These are phyloP conservation scores for Nymphaea thermarum DNA, from an alignment of 164 flowering plant species.

Conservation along the genomic window DNA sequence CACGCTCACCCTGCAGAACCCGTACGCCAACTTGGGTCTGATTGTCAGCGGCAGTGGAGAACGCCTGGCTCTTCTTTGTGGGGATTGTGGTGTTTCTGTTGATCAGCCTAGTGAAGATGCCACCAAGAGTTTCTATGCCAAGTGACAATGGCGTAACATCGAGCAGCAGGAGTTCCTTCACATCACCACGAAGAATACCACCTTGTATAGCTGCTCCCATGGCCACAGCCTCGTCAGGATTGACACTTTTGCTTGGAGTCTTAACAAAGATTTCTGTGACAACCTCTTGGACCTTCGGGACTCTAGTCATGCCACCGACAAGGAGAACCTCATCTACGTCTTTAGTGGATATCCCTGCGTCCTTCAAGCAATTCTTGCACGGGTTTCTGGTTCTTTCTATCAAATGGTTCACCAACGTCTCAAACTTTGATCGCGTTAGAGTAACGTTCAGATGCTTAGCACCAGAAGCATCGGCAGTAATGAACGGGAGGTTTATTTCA, in stretches of 20 bases:
- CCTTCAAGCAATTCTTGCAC: constrained; percentile 24
- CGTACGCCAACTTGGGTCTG: constrained; percentile 24
- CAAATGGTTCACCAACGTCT: constrained; percentile 16
- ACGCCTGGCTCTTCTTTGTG: constrained; percentile 46
- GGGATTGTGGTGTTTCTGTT: constrained; percentile 31
- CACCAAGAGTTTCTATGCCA: constrained; percentile 31
- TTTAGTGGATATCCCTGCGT: constrained; percentile 19
- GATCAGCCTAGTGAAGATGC: constrained; percentile 25
- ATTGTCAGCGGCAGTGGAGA: constrained; percentile 80
- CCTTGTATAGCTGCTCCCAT: constrained; percentile 36
- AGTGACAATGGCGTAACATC: constrained; percentile 34
- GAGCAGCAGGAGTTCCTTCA: constrained; percentile 27
- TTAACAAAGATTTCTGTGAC: constrained; percentile 26
- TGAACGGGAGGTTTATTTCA: constrained; percentile 31
- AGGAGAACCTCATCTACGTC: constrained; percentile 28
- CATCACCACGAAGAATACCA: constrained; percentile 26
- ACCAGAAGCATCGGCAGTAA: constrained; percentile 31
- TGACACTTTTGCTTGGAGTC: constrained; percentile 25
- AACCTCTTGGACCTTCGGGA: constrained; percentile 25
- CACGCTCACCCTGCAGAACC: constrained; percentile 19
- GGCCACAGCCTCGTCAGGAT: constrained; percentile 37
- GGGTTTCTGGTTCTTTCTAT: constrained; percentile 25
- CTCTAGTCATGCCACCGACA: constrained; percentile 31
- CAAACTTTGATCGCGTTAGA: constrained; percentile 25
- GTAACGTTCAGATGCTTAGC: constrained; percentile 27